These are phyloP conservation scores for Haematococcus sp. DNA, from an alignment of 139 green algal species.

Conservation along the genomic window DNA sequence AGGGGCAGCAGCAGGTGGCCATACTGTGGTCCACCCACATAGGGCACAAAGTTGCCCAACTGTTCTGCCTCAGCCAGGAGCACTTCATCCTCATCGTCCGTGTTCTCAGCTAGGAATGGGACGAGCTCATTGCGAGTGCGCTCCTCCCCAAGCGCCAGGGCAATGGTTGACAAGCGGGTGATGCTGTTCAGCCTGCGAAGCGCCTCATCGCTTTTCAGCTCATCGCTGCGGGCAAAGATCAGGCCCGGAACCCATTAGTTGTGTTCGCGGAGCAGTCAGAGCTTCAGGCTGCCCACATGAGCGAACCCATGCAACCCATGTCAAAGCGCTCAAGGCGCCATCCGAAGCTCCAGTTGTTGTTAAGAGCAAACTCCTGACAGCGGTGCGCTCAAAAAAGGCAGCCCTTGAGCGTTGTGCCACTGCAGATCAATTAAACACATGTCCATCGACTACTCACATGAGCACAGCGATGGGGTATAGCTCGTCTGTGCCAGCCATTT, in stretches of 20 bases:
- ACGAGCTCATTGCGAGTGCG: slow-evolving; percentile 93
- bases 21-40: slow-evolving; percentile 84
- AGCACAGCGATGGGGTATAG: slow-evolving; percentile 87
- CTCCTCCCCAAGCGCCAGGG: slow-evolving; percentile 90
- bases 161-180: slow-evolving; percentile 87
- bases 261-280: no score
- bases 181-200: slow-evolving; percentile 91
- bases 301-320: no score
- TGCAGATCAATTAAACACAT: neutral
- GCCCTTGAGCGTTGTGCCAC: neutral
- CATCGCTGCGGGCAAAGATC: slow-evolving; percentile 62
- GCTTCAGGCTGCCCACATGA: no score
- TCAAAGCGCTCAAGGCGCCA: no score
- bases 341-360: no score
- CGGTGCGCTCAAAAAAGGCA: no score
- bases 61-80: slow-evolving; percentile 95
- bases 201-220: slow-evolving; percentile 94
- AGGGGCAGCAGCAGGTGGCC: slow-evolving; percentile 82
- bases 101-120: slow-evolving; percentile 95
- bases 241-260: no score
- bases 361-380: no score
- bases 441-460: slow-evolving; percentile 50
- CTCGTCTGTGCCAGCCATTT: slow-evolving; percentile 36
- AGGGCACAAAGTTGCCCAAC: slow-evolving; percentile 91
- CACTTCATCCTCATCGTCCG: slow-evolving; percentile 98